phyloP scores from a whole-genome alignment of 1,139 yeast genomes.

The Debaryomyces singareniensis region DNA sequence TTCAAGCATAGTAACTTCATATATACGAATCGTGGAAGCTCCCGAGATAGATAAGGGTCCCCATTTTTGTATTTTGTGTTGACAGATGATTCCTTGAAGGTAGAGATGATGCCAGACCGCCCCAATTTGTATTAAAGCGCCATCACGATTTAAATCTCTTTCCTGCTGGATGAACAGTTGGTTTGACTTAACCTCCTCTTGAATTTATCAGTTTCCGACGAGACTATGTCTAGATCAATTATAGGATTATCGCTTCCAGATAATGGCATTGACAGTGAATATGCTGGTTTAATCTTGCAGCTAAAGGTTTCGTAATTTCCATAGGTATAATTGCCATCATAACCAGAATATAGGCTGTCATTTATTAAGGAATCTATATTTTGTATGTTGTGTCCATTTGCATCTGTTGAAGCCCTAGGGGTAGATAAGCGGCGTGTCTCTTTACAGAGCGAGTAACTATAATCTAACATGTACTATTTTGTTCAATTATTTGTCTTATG shows the following conservation, averaged over 20 bases:
- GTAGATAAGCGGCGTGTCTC: constrained; percentile 1
- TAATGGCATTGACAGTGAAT: neutral
- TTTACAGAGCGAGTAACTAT: constrained; percentile 2
- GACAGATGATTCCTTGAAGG: too few relatives aligned
- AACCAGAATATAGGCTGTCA: neutral
- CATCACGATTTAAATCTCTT: too few relatives aligned
- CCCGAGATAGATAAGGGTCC: too few relatives aligned
- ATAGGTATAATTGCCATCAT: neutral
- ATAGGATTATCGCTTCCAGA: neutral
- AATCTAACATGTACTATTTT: constrained; percentile 4
- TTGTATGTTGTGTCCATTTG: neutral
- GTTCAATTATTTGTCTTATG: too few relatives aligned
- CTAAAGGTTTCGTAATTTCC: too few relatives aligned
- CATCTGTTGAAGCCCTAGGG: neutral
- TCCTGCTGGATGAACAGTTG: too few relatives aligned
- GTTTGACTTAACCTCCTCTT: neutral
- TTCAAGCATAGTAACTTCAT: too few relatives aligned
- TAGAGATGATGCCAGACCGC: too few relatives aligned
- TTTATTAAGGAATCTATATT: neutral
- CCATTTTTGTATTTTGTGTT: too few relatives aligned
- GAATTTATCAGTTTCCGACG: constrained; percentile 1
- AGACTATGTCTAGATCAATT: neutral
- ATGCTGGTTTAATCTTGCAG: too few relatives aligned
- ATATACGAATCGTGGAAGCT: too few relatives aligned
- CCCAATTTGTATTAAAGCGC: too few relatives aligned